phyloP scores from a whole-genome alignment of 495 filamentous ascomycete genomes.

The Penicillium turbatum region DNA sequence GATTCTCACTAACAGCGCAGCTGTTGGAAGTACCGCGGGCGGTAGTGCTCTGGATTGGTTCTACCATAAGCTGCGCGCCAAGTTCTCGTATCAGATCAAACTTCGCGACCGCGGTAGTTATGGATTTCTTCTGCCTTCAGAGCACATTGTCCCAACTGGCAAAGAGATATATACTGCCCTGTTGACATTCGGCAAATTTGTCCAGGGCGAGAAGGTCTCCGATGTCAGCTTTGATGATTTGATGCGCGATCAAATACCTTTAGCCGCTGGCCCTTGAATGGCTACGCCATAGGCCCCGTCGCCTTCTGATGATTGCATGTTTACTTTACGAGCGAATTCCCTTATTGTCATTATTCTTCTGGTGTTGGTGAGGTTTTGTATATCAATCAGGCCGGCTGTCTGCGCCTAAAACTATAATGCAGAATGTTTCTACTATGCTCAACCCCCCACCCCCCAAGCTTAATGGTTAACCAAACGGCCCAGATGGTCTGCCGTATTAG shows the following conservation, averaged over 20 bases:
- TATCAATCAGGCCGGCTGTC: neutral
- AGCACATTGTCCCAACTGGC: constrained; percentile 86
- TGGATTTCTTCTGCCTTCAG: constrained; percentile 82
- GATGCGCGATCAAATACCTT: neutral
- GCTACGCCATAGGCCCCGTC: neutral
- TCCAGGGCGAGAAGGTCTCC: constrained; percentile 43
- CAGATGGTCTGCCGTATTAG: no score
- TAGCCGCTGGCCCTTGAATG: neutral
- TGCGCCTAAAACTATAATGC: neutral
- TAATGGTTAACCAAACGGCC: no score
- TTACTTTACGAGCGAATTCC: neutral
- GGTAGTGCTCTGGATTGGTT: constrained; percentile 95
- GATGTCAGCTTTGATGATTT: neutral
- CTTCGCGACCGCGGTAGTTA: constrained; percentile 91
- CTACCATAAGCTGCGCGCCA: constrained; percentile 81
- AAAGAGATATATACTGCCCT: constrained; percentile 79
- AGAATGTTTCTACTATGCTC: neutral
- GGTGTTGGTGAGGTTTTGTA: neutral
- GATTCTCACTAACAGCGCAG: constrained; percentile 42
- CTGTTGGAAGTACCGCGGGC: constrained; percentile 54
- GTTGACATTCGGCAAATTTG: constrained; percentile 73
- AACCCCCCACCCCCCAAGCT: no score
- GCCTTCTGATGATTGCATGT: constrained; percentile 7
- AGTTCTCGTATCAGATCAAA: constrained; percentile 90
- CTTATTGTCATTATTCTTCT: no score